phyloP scores from a whole-genome alignment of 2,329 filamentous ascomycete genomes.

The Daldinia sp. region DNA sequence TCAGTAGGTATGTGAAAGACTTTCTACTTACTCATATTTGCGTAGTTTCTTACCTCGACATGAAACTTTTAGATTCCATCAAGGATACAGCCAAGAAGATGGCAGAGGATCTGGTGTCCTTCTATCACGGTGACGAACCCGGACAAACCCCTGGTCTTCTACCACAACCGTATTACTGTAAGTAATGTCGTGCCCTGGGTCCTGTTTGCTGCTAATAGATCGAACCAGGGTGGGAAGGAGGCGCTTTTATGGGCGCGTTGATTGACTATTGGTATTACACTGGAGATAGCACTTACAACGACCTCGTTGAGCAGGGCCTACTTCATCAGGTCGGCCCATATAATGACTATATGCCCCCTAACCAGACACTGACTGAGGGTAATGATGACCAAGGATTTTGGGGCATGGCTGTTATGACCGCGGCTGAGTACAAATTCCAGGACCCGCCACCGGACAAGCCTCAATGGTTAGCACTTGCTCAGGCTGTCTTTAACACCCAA shows the following conservation, averaged over 20 bases:
- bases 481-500: conserved; percentile 86
- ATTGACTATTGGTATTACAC: conserved; percentile 91
- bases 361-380: conserved; percentile 75
- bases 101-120: conserved; percentile 63
- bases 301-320: conserved; percentile 74
- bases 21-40: not conserved
- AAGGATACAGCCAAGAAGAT: conserved; percentile 63
- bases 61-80: conserved; percentile 61
- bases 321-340: conserved; percentile 79
- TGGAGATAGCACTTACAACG: conserved; percentile 77
- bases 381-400: conserved; percentile 84
- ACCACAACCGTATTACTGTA: conserved; percentile 67
- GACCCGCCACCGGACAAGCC: conserved; percentile 68
- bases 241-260: conserved; percentile 77
- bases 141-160: conserved; percentile 65
- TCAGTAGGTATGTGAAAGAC: conserved; percentile 45
- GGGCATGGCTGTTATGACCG: conserved; percentile 77
- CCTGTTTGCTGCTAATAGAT: conserved; percentile 22
- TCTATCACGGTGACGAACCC: conserved; percentile 62
- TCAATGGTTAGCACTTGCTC: conserved; percentile 77
- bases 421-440: conserved; percentile 76
- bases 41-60: conserved; percentile 18
- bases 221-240: conserved; percentile 75
- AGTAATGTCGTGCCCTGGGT: conserved; percentile 42
- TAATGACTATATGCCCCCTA: conserved; percentile 81